Evolutionary conservation across 768 basidiomycete genomes (phyloP), one percentile per base, ranked within the genome.

Genomic region (Pleurotus djamor): DNA sequence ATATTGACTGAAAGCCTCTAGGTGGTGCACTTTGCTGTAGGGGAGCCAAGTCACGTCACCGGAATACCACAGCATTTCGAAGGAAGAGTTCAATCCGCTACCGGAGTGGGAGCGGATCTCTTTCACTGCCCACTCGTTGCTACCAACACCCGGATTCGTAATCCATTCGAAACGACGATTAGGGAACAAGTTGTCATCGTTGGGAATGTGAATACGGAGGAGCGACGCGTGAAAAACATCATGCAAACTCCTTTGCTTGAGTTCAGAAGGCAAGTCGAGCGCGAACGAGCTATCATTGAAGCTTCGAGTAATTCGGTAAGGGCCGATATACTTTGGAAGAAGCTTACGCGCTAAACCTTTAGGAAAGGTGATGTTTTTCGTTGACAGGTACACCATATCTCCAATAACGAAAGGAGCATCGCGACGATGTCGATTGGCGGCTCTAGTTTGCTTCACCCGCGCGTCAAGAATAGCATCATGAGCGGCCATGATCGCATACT

Each of bases 141-240:
- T n/a, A n/a, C 37, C 33, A n/a, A 36, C 52, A 4, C 41, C 60
- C 17, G 62, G 51, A 5, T 69, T 62, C 3, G 45, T 34, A 4
- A 71, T 63, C 41, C 62, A 59, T 1, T 61, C 52, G 13, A 61
- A 58, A 5, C 63, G 48, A 0, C 74, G 66, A 0, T 60, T 61
- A 1, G 77, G 77, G 60, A 78, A 79, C 1, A 66, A 52, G 0
- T 34, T 0, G 16, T 64, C 50, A 55, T 79, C 69, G 58, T 73
- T 79, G 0, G 72, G 48, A 1, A 61, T 8, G 44, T 66, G 67
- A 2, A 59, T 62, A 0, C 61, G 21, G 0, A 79, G 64, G 9
- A 71, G 61, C 5, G 69, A 70, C 1, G 67, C 62, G 45, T 79
- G 76, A 64, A 77, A 78, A 0, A 62, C 68, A 5, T 69, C 67